A percentile compares a stretch with the other conserved stretches of the same genome.
These are phyloP conservation scores for Atkinsonella texensis DNA, from an alignment of 2,329 filamentous ascomycete genomes.

Conservation along the genomic window DNA sequence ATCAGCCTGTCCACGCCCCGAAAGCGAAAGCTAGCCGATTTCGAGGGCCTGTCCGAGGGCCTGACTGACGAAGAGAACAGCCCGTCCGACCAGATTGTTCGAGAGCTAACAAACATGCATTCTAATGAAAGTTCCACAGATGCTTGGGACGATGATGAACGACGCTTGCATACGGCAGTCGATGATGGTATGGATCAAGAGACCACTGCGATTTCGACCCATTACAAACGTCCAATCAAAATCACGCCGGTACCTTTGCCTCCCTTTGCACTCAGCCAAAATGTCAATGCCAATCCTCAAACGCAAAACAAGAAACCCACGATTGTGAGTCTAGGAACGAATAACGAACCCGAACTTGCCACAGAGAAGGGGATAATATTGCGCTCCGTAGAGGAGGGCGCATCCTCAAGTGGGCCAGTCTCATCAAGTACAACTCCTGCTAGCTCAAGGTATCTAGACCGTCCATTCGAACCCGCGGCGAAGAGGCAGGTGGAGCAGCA, in stretches of 20 bases:
- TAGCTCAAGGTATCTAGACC: not conserved
- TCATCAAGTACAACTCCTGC: not conserved
- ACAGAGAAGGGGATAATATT: not conserved
- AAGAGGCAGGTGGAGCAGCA: slow-evolving; percentile 1
- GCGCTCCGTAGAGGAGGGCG: slow-evolving; percentile 3
- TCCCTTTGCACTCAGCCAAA: not conserved
- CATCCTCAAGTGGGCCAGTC: not conserved
- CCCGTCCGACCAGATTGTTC: slow-evolving; percentile 17
- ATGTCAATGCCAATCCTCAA: not conserved
- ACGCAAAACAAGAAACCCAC: not conserved
- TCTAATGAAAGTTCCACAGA: slow-evolving; percentile 1
- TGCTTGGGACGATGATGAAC: not conserved
- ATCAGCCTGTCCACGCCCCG: slow-evolving; percentile 25
- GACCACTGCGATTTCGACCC: no score
- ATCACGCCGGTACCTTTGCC: slow-evolving; percentile 6
- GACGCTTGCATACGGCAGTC: not conserved
- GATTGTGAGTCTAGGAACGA: not conserved
- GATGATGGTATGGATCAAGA: not conserved
- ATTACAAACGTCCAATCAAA: not conserved
- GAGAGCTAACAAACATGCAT: slow-evolving; percentile 10
- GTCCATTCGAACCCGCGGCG: not conserved
- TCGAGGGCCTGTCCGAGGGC: slow-evolving; percentile 17
- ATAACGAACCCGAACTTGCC: not conserved
- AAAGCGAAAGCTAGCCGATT: slow-evolving; percentile 19
- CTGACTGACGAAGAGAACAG: slow-evolving; percentile 18